Evolutionary conservation across 768 basidiomycete genomes (phyloP).

Genomic region (Neoboletus brunneissimus): DNA sequence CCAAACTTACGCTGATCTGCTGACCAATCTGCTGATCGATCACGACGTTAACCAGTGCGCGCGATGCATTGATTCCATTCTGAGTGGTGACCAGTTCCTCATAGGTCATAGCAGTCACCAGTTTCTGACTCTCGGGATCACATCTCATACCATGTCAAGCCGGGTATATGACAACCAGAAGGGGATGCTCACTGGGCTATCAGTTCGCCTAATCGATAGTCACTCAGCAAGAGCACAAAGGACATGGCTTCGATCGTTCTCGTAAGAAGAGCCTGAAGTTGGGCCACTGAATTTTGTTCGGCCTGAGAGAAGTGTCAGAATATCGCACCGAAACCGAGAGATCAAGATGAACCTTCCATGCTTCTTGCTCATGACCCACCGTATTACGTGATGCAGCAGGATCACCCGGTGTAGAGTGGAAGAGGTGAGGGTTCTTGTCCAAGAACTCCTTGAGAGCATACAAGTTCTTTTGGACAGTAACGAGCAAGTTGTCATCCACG

Average conservation of each 20-base stretch:
- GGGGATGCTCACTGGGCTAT: conserved; percentile 63
- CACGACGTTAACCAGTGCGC: conserved; percentile 88
- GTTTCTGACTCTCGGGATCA: conserved; percentile 65
- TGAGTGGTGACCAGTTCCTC: conserved; percentile 83
- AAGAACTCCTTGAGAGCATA: conserved; percentile 73
- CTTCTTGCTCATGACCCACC: conserved; percentile 72
- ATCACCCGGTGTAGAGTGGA: conserved; percentile 78
- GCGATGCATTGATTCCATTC: conserved; percentile 83
- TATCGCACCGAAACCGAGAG: not conserved
- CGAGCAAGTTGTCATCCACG: conserved; percentile 58
- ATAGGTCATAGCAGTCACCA: conserved; percentile 71
- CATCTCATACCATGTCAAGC: conserved; percentile 48
- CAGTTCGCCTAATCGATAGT: conserved; percentile 85
- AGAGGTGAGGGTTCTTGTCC: conserved; percentile 79
- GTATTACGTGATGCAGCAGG: conserved; percentile 52
- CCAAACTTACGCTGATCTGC: conserved; percentile 77
- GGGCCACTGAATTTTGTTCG: conserved; percentile 79
- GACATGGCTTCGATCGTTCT: conserved; percentile 93
- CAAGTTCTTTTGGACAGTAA: conserved; percentile 77
- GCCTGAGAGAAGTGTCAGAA: conserved; percentile 44
- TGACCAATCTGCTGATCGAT: conserved; percentile 98
- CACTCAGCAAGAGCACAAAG: conserved; percentile 87
- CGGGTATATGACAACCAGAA: not conserved
- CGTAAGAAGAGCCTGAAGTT: conserved; percentile 68
- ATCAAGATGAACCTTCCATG: conserved; percentile 66